Base-by-base conservation (phyloP, 2,329 filamentous ascomycete genomes). In the Onygenales sp. region DNA sequence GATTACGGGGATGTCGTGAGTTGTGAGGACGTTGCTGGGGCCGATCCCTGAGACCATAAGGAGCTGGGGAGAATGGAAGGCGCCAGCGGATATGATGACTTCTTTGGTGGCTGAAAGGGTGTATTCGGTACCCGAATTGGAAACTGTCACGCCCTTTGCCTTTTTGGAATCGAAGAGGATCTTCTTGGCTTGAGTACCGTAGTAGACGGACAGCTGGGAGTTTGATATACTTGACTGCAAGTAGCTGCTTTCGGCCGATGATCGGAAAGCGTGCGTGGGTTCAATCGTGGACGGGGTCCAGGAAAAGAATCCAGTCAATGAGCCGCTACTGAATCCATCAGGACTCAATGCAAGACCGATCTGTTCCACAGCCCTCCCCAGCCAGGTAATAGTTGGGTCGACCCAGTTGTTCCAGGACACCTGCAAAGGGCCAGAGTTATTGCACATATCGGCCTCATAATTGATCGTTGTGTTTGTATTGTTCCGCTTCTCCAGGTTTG, bases 21-120 rank as follows among this genome's bases (percentile, higher is more conserved):
- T 54, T 14, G 56, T 38, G 5, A 69, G 59, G 4, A 53, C 55
- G 13, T 56, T 53, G 0, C 51, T 52, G 1, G 76, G 76, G 0
- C 78, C 78, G 54, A 75, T 64, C 1, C 78, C 78, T 43, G 74
- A 78, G 3, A 78, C 69, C 67, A 78, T 77, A 6, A 81, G 68
- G 6, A 80, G 64, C 55, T 81, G 77, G 0, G 79, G 79, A 0
- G 76, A 74, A 59, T 80, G 78, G 61, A 77, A 78, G 2, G 72
- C 68, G 6, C 80, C 80, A 1, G 74, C 76, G 0, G 77, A 72
- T 2, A 83, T 54, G 42, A 75, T 72, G 2, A 73, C 69, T 58
- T 82, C 80, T 35, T 68, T 68, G 27, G 65, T 73, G 39, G 80
- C 77, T 6, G 66, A 68, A 56, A 82, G 71, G 35, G 61, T 73